A percentile compares a stretch with the other conserved stretches of the same genome.
Evolutionary conservation across 257 asterid species (phyloP).

Genomic region (Henckelia pumila): DNA sequence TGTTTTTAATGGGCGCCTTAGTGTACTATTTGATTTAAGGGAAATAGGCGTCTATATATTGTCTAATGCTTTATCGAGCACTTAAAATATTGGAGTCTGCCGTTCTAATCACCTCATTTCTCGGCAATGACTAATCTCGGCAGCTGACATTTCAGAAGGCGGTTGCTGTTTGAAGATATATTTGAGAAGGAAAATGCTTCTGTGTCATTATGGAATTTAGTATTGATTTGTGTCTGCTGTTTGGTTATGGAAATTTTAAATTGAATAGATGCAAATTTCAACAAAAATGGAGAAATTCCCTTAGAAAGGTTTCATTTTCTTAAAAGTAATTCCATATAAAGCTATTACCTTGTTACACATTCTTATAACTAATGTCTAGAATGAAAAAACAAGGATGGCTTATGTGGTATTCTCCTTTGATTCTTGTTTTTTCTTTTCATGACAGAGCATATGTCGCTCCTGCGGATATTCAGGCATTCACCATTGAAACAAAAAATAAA

Average conservation of each 20-base stretch:
- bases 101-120: background rate
- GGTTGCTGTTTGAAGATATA: conserved; percentile 18
- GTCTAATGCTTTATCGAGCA: background rate
- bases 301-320: conserved; percentile 1
- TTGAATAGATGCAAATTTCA: conserved; percentile 18
- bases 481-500: conserved; percentile 60
- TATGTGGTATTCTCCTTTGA: background rate
- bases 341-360: conserved; percentile 8
- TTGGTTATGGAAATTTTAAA: conserved; percentile 14
- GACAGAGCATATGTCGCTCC: conserved; percentile 92
- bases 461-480: conserved; percentile 75
- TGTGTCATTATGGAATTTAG: background rate
- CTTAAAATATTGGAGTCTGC: conserved; percentile 1
- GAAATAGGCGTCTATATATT: background rate
- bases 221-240: conserved; percentile 12
- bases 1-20: too few species aligned
- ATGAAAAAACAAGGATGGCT: background rate
- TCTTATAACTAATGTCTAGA: conserved; percentile 13
- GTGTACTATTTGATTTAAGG: background rate
- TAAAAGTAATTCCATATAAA: background rate
- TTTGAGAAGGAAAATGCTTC: background rate
- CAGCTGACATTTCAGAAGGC: background rate
- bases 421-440: conserved; percentile 26
- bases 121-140: conserved; percentile 1
- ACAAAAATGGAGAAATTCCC: conserved; percentile 9